Evolutionary conservation across 805 yeast species (phyloP).

Genomic region (Starmerella riodocensis): DNA sequence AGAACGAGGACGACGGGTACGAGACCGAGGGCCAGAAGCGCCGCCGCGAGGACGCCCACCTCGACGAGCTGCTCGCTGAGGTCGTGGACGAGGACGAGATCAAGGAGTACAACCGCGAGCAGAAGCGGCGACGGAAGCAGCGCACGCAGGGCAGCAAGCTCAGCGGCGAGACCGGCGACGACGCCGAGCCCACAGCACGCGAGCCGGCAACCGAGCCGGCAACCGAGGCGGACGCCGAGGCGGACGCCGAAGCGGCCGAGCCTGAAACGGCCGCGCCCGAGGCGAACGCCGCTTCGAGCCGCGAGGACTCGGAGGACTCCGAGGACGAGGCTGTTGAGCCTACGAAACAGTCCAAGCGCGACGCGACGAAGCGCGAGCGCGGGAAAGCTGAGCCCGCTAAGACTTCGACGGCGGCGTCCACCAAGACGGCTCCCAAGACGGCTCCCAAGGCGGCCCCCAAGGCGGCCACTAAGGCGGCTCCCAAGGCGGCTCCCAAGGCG

Average conservation of each 20-base stretch:
- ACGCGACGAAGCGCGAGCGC: no score
- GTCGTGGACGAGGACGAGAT: slow-evolving; percentile 65
- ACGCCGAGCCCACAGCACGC: neutral
- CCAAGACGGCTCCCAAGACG: no score
- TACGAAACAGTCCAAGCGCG: no score
- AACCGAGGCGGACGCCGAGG: neutral
- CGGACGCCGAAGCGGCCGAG: neutral
- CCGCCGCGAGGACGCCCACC: slow-evolving; percentile 27
- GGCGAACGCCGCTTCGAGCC: neutral
- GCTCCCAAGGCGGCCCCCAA: no score
- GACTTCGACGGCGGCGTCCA: no score
- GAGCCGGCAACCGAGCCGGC: neutral
- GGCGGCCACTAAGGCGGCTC: no score
- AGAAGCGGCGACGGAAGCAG: slow-evolving; percentile 23
- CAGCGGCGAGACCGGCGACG: neutral
- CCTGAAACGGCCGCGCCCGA: neutral
- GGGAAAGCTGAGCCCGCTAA: no score
- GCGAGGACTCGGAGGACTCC: neutral
- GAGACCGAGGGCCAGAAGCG: slow-evolving; percentile 24
- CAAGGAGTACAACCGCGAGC: slow-evolving; percentile 46
- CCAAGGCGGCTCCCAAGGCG: no score
- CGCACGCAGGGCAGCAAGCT: neutral
- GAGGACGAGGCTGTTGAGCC: neutral
- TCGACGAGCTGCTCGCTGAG: slow-evolving; percentile 72
- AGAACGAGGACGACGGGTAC: slow-evolving; percentile 27